Base-by-base conservation (phyloP, 1,284 basidiomycete genomes). In the Trichosporon asahii region DNA sequence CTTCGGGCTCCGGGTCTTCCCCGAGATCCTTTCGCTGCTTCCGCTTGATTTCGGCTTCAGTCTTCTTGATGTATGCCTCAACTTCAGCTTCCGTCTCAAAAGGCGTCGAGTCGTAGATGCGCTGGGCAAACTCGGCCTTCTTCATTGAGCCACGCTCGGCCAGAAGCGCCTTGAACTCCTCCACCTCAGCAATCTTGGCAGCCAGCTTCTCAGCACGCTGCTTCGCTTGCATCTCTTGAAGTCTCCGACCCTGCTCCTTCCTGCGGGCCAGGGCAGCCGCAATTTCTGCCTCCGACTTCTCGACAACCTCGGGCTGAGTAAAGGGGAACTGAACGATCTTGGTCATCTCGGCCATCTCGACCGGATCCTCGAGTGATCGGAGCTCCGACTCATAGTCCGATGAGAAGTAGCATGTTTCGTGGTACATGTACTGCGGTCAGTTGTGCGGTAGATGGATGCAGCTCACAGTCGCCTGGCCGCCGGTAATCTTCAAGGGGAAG, bases 211-310 rank as follows among this genome's bases (percentile, higher is more conserved):
- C 94, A 74, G 89, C 85, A 11, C 96, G 85, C 73, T 90, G 90
- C 80, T 90, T 92, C 0, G 92, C 90, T n/a, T 94, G 93, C 78
- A 97, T 89, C 82, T 98, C 95, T 82, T 96, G 94, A 64, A 99
- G 80, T 76, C 94, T 90, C 68, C 89, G 87, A 0, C 94, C 94
- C 72, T 95, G 91, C 80, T 96, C 93, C 77, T 88, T 90, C 71
- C 92, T 85, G 78, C 90, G 89, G 80, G 97, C 95, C 0, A 90
- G 86, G 53, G 90, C 88, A 27, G 89, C 87, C 0, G 89, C 88
- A 0, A 97, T 82, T 78, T 98, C 96, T 75, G 97, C 96, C 75
- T 95, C 93, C 0, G 93, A 92, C 82, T 95, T 96, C 81, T 96
- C 94, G 64, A 92, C 90, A 0, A 87, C 85, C 0, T 88, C 84